A percentile compares a stretch with the other conserved stretches of the same genome.
phyloP scores from a whole-genome alignment of 2,329 filamentous ascomycete species.

The Calonectria fujianensis region DNA sequence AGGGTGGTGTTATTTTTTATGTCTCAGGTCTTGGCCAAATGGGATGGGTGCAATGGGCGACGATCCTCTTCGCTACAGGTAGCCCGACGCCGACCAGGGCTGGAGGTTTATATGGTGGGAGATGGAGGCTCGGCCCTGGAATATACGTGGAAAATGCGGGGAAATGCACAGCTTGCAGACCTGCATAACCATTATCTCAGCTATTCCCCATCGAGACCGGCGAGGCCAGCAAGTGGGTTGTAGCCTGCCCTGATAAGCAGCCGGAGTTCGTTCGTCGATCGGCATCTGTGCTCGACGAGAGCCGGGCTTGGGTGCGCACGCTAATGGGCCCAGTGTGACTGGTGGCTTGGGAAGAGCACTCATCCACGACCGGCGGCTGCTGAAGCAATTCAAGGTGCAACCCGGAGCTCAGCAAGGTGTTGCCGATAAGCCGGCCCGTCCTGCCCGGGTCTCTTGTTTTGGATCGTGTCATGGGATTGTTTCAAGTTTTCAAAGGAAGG shows the following conservation, averaged over 20 bases:
- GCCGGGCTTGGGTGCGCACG: not conserved
- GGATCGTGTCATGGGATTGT: not conserved
- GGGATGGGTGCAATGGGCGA: not conserved
- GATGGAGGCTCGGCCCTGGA: constrained; percentile 12
- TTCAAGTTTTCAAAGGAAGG: not conserved
- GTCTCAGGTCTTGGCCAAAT: constrained; percentile 11
- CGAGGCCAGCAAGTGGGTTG: constrained; percentile 28
- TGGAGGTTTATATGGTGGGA: constrained; percentile 29
- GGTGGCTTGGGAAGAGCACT: constrained; percentile 16
- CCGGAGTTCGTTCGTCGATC: constrained; percentile 37
- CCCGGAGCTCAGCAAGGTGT: constrained; percentile 1
- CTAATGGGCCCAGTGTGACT: constrained; percentile 15
- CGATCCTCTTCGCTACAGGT: not conserved
- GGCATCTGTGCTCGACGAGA: constrained; percentile 17
- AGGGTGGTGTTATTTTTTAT: constrained; percentile 11
- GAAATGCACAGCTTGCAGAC: constrained; percentile 37
- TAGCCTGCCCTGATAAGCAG: constrained; percentile 36
- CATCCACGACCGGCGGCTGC: constrained; percentile 3
- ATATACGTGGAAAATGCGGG: constrained; percentile 39
- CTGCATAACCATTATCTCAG: constrained; percentile 27
- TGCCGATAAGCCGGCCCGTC: constrained; percentile 27
- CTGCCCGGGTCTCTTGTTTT: constrained; percentile 3
- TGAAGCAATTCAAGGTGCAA: constrained; percentile 17
- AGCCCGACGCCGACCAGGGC: constrained; percentile 9
- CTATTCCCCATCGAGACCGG: constrained; percentile 30